A percentile compares a stretch with the other conserved stretches of the same genome.
Conservation (phyloP, 75 land plant genomes). For the Selaginella moellendorffii region DNA sequence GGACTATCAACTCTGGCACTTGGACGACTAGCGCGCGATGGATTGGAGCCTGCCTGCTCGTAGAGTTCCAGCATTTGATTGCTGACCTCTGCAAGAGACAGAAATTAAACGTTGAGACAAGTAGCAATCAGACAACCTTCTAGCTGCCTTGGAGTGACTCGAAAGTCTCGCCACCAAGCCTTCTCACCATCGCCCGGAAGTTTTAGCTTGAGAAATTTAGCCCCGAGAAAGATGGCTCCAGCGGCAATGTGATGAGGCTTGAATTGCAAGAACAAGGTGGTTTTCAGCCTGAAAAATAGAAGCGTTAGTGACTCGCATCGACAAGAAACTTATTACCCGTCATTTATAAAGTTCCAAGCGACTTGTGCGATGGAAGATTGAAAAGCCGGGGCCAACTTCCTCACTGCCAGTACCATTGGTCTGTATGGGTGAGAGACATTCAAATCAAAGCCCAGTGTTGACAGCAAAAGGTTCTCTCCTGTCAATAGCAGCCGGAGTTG, state of each 20-base stretch:
- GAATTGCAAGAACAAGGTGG: constrained; percentile 92
- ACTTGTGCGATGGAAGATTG: constrained; percentile 40
- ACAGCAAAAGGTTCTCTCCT: constrained; percentile 46
- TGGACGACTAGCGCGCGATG: constrained; percentile 44
- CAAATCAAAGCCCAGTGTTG: constrained; percentile 61
- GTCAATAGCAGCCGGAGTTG: constrained; percentile 37
- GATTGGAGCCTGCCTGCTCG: constrained; percentile 51
- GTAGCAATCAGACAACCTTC: constrained; percentile 36
- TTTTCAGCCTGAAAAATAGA: constrained; percentile 65
- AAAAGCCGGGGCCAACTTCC: too few relatives aligned
- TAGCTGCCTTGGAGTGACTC: constrained; percentile 44
- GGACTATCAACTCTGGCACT: constrained; percentile 22
- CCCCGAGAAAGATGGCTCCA: constrained; percentile 94
- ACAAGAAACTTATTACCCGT: constrained; percentile 35
- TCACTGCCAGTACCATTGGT: constrained; percentile 49
- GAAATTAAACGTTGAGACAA: not conserved
- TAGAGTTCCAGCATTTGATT: constrained; percentile 95
- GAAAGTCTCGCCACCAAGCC: constrained; percentile 76
- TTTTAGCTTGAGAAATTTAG: constrained; percentile 72
- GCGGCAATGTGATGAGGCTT: constrained; percentile 97
- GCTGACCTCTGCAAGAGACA: constrained; percentile 64
- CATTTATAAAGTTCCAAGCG: constrained; percentile 74
- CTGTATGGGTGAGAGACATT: constrained; percentile 58
- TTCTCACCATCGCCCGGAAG: constrained; percentile 45
- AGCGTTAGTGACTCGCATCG: not conserved